Base-by-base conservation (phyloP, 2,329 filamentous ascomycete species). In the Xylaria sp. region DNA sequence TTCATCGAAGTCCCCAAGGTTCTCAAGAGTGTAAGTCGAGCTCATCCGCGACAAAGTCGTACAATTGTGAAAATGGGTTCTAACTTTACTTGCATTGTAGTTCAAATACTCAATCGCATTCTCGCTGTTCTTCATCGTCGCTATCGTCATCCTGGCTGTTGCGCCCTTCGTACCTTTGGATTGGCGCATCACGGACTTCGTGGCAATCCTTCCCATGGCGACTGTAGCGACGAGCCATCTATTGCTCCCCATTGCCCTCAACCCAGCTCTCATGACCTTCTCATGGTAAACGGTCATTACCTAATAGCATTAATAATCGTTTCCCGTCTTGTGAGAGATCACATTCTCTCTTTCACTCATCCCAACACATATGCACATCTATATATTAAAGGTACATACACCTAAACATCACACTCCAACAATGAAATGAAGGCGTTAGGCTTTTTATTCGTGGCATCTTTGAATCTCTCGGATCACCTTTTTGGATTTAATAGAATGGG, bases 1-100 rank as follows among this genome's bases (percentile, higher is more conserved):
- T 95, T 94, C 81, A 91, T 93, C 68, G 93, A 96, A 77, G 87
- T 94, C 20, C 91, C 91, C 39, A 91, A 91, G 77, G 91, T 97
- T 46, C 78, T 95, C 74, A 91, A 90, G 80, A 90, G 88, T 77
- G 93, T 93, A 80, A 88, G 90, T 79, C 84, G 79, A 76, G 71
- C 57, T 72, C 76, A 68, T 69, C 4, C 79, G 80, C 32, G 67
- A 72, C 20, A 73, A 68, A 23, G 83, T 85, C 15, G 79, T 73
- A 83, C 48, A 70, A 80, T 43, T 72, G 83, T 18, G 20, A 41
- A 64, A n/a, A 28, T n/a, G 48, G 9, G 7, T 64, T 46, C 64
- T 69, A 59, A 45, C 50, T 48, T 32, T 13, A 15, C 4, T 28
- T 48, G 28, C 53, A 13, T 32, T 18, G 10, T 72, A 87, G 79